Conservation (phyloP, 1,139 yeast species). For the Saccharomycopsis hybrid region DNA sequence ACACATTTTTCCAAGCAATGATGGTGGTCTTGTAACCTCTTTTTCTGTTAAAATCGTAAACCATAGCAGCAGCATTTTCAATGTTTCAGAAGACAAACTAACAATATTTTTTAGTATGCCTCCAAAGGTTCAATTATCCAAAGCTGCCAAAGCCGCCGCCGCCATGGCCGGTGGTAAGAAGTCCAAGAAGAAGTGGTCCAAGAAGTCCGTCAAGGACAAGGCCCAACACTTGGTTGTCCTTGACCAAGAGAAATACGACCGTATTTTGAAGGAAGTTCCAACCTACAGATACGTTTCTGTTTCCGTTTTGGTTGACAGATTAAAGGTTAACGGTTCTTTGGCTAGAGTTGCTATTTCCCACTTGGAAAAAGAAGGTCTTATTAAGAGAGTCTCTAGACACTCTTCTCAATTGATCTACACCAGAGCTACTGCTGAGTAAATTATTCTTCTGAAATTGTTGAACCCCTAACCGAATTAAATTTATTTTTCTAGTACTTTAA, state of each 20-base stretch:
- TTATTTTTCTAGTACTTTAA: too few species aligned
- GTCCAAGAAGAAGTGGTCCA: constrained; percentile 99
- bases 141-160: constrained; percentile 99
- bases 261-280: constrained; percentile 98
- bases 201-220: constrained; percentile 99
- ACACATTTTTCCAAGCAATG: too few species aligned
- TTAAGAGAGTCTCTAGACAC: constrained; percentile 91
- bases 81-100: too few species aligned
- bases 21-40: too few species aligned
- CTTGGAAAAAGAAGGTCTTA: constrained; percentile 92
- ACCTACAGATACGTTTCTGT: constrained; percentile 98
- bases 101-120: constrained; percentile 53
- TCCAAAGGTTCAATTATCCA: constrained; percentile 98
- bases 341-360: constrained; percentile 98
- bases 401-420: constrained; percentile 96
- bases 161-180: constrained; percentile 99
- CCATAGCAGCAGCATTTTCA: too few species aligned
- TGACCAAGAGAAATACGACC: constrained; percentile 98
- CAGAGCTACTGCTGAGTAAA: constrained; percentile 62
- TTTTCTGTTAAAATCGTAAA: too few species aligned
- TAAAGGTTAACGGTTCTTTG: constrained; percentile 97
- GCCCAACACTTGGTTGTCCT: constrained; percentile 97
- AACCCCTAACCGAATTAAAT: too few species aligned
- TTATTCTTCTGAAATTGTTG: too few species aligned
- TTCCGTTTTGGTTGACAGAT: constrained; percentile 97